phyloP scores from a whole-genome alignment of 805 yeast species.

The Zygosaccharomyces lentus region DNA sequence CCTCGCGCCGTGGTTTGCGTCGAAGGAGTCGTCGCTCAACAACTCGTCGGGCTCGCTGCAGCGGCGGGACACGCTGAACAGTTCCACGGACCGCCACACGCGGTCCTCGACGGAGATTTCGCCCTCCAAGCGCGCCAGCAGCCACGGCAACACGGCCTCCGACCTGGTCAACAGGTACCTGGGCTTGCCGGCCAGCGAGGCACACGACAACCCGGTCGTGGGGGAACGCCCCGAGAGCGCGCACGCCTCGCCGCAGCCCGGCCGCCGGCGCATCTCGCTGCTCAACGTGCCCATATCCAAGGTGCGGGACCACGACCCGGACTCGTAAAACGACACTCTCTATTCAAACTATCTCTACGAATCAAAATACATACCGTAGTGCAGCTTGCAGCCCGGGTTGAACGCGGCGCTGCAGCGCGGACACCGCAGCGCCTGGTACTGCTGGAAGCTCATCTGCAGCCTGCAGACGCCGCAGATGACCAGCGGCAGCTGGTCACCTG shows the following conservation, averaged over 20 bases:
- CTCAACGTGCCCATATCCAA: slow-evolving; percentile 31
- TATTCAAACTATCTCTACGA: not conserved
- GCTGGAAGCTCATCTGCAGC: slow-evolving; percentile 25
- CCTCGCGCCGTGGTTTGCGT: slow-evolving; percentile 16
- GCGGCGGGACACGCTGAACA: slow-evolving; percentile 6
- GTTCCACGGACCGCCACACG: slow-evolving; percentile 4
- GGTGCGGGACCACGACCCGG: slow-evolving; percentile 18
- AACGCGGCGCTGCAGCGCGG: slow-evolving; percentile 23
- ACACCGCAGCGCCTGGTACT: slow-evolving; percentile 24
- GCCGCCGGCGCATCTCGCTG: slow-evolving; percentile 23
- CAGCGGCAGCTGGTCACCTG: slow-evolving; percentile 10
- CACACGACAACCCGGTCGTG: slow-evolving; percentile 5
- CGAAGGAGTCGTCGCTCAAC: slow-evolving; percentile 14
- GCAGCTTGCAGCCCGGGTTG: slow-evolving; percentile 34
- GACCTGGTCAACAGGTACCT: slow-evolving; percentile 12
- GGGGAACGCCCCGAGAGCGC: slow-evolving; percentile 8
- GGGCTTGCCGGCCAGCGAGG: slow-evolving; percentile 1
- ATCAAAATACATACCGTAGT: slow-evolving; percentile 31
- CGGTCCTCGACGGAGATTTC: slow-evolving; percentile 11
- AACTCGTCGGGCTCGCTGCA: slow-evolving; percentile 8
- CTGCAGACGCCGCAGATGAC: slow-evolving; percentile 33
- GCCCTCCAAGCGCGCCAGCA: slow-evolving; percentile 9
- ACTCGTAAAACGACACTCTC: not conserved
- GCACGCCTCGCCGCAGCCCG: not conserved
- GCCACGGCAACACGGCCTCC: slow-evolving; percentile 4